Evolutionary conservation across 805 yeast genomes (phyloP).

Genomic region (Suhomyces sp.): DNA sequence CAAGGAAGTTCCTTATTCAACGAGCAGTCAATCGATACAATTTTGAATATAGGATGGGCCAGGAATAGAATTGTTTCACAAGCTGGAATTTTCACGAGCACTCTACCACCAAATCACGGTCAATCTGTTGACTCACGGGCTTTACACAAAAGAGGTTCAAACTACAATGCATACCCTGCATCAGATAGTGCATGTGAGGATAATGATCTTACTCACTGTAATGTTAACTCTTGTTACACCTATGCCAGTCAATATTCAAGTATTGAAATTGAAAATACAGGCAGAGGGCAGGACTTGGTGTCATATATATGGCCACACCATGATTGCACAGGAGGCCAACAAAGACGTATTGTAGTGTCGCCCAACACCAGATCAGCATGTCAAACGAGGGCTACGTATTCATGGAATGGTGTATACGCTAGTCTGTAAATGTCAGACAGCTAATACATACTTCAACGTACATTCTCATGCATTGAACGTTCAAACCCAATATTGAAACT

Average conservation of each 20-base stretch:
- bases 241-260: neutral
- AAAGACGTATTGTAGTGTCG: neutral
- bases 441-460: neutral
- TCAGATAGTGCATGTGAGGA: neutral
- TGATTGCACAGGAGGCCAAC: neutral
- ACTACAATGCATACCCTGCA: neutral
- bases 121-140: neutral
- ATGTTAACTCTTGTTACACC: neutral
- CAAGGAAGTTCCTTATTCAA: neutral
- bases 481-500: neutral
- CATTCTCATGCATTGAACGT: neutral
- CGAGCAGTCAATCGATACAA: neutral
- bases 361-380: neutral
- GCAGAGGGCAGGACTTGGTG: neutral
- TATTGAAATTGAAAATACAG: neutral
- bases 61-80: neutral
- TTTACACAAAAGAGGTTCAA: neutral
- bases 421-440: neutral
- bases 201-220: neutral
- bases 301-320: neutral
- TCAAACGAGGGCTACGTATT: neutral
- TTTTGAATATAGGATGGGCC: neutral
- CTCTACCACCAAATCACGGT: too few relatives aligned
- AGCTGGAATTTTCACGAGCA: too few relatives aligned
- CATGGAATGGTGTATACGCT: neutral